Conservation (phyloP, 371 early-diverging fungal species). For the Mortierella sp. region DNA sequence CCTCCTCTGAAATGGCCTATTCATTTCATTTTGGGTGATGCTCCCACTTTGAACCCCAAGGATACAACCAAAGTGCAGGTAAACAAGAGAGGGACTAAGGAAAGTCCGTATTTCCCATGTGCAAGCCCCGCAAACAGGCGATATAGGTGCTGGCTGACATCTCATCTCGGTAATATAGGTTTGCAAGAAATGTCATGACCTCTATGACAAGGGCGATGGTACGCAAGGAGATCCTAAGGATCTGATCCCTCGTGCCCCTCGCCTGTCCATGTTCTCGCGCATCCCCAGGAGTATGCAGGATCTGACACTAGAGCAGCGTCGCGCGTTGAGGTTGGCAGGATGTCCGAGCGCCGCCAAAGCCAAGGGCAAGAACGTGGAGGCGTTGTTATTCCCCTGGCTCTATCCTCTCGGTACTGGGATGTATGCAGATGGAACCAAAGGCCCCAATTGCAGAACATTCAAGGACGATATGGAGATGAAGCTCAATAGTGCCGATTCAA, state of each 20-base stretch:
- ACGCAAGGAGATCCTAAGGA: conserved; percentile 36
- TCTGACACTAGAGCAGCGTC: conserved; percentile 24
- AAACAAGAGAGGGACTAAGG: background rate
- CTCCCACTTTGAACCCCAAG: conserved; percentile 35
- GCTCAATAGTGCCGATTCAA: conserved; percentile 36
- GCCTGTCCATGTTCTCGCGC: conserved; percentile 45
- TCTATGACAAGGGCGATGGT: conserved; percentile 37
- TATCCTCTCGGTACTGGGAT: conserved; percentile 36
- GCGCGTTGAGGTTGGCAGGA: conserved; percentile 23
- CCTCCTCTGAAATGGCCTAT: conserved; percentile 38
- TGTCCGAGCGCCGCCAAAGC: conserved; percentile 43
- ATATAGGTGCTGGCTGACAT: background rate
- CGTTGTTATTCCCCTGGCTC: conserved; percentile 37
- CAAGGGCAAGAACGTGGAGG: conserved; percentile 43
- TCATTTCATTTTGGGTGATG: conserved; percentile 41
- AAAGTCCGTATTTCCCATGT: background rate
- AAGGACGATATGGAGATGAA: conserved; percentile 49
- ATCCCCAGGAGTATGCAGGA: conserved; percentile 38
- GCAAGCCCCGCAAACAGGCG: background rate
- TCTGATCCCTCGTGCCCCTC: conserved; percentile 36
- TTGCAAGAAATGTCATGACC: conserved; percentile 35
- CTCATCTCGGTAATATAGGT: conserved; percentile 6
- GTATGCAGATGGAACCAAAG: conserved; percentile 41
- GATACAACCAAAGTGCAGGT: conserved; percentile 48
- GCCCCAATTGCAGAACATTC: conserved; percentile 33